A percentile compares a stretch with the other conserved stretches of the same genome.
Evolutionary conservation across 2,329 filamentous ascomycete species (phyloP).

Genomic region (Bipolaris cookei): DNA sequence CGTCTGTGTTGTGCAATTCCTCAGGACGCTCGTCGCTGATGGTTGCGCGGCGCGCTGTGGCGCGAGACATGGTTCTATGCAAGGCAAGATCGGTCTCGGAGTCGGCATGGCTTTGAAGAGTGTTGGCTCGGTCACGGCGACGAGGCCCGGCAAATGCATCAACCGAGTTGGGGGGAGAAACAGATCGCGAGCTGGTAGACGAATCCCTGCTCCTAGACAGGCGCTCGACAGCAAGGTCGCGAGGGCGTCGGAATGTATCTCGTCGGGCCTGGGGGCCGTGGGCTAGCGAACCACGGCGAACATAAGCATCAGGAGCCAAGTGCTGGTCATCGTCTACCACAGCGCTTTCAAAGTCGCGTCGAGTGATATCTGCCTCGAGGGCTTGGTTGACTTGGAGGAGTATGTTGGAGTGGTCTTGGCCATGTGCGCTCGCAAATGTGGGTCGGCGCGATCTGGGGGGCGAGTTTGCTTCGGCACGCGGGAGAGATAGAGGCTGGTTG

Average conservation of each 20-base stretch:
- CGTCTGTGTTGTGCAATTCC: constrained; percentile 65
- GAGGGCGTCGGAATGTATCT: constrained; percentile 53
- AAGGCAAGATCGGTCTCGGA: constrained; percentile 65
- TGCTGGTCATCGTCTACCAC: constrained; percentile 73
- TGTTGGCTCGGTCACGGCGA: constrained; percentile 77
- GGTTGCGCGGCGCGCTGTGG: constrained; percentile 67
- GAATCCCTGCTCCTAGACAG: constrained; percentile 54
- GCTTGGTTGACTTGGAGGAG: constrained; percentile 55
- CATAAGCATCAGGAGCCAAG: constrained; percentile 54
- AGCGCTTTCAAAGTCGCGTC: constrained; percentile 87
- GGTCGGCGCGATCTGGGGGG: constrained; percentile 64
- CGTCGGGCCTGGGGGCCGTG: constrained; percentile 51
- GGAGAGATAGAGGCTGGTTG: constrained; percentile 66
- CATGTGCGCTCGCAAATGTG: constrained; percentile 72
- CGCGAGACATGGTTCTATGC: constrained; percentile 73
- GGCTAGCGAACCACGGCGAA: constrained; percentile 55
- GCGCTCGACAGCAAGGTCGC: constrained; percentile 44
- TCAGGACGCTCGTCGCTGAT: constrained; percentile 65
- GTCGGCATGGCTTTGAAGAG: constrained; percentile 63
- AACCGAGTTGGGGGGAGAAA: constrained; percentile 93
- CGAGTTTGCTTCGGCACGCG: constrained; percentile 63
- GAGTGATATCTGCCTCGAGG: constrained; percentile 52
- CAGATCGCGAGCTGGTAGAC: constrained; percentile 67
- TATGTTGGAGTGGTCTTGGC: constrained; percentile 52
- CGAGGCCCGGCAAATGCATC: constrained; percentile 95